phyloP scores from a whole-genome alignment of 2,329 filamentous ascomycete genomes.

The Colletotrichum tropicale region DNA sequence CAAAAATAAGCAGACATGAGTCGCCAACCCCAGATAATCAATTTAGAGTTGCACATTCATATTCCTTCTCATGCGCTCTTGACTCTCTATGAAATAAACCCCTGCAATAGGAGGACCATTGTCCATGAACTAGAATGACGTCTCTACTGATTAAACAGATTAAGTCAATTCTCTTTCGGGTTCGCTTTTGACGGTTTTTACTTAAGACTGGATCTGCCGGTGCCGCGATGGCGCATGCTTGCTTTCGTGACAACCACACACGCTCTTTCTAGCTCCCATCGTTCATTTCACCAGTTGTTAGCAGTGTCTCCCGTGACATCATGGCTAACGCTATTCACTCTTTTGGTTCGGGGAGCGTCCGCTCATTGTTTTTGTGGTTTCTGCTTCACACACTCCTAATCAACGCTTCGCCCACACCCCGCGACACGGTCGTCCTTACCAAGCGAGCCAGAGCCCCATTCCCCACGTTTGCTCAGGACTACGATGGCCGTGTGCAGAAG shows the following conservation, averaged over 20 bases:
- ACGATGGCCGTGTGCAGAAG: not conserved
- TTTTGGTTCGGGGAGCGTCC: not conserved
- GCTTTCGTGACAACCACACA: not conserved
- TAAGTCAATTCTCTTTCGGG: not conserved
- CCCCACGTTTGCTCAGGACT: not conserved
- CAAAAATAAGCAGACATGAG: not conserved
- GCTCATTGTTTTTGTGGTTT: not conserved
- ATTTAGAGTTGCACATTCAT: not conserved
- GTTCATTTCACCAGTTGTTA: not conserved
- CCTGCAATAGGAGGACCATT: not conserved
- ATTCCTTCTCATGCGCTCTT: not conserved
- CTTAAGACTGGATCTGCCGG: not conserved
- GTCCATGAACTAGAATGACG: not conserved
- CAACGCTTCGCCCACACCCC: not conserved
- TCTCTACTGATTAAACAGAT: not conserved
- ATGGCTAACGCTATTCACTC: not conserved
- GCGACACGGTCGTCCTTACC: not conserved
- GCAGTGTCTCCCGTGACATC: not conserved
- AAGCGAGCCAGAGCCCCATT: not conserved
- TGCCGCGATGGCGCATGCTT: not conserved
- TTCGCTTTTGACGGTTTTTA: not conserved
- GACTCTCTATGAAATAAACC: not conserved
- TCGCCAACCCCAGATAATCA: not conserved
- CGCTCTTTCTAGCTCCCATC: not conserved
- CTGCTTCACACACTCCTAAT: not conserved